Base-by-base conservation (phyloP, 2,329 filamentous ascomycete species). In the Xylariales sp. region DNA sequence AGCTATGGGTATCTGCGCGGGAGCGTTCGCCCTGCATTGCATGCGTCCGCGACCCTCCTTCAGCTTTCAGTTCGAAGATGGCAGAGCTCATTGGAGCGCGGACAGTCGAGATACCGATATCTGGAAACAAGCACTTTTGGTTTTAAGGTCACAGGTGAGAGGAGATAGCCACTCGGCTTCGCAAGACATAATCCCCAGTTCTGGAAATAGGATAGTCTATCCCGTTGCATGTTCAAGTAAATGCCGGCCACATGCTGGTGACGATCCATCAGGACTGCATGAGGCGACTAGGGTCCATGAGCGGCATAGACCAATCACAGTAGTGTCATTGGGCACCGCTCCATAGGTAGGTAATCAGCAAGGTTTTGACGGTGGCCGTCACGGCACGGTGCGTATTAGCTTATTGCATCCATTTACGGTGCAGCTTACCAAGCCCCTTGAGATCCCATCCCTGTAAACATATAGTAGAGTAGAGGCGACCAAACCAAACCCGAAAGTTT, bases 371-470 rank as follows among this genome's bases (percentile, higher is more conserved):
- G 41, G 43, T 25, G 23, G 44, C 34, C 50, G 46, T 45, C 42
- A 49, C 50, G 50, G 53, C 47, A 50, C 50, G 48, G 45, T 53
- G 41, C 44, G 46, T 41, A 42, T 48, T 48, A 45, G n/a, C n/a
- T n/a, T n/a, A n/a, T n/a, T n/a, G n/a, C n/a, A n/a, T n/a, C n/a
- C n/a, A n/a, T n/a, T n/a, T n/a, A n/a, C n/a, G n/a, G n/a, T n/a
- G n/a, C n/a, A n/a, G n/a, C n/a, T n/a, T n/a, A n/a, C n/a, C n/a
- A n/a, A n/a, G n/a, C n/a, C n/a, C n/a, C n/a, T n/a, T n/a, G n/a
- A n/a, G n/a, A n/a, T n/a, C n/a, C n/a, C n/a, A n/a, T n/a, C n/a
- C n/a, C n/a, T n/a, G n/a, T n/a, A n/a, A n/a, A n/a, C n/a, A n/a
- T n/a, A n/a, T n/a, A n/a, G n/a, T n/a, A n/a, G n/a, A n/a, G n/a